A percentile compares a stretch with the other conserved stretches of the same genome.
Evolutionary conservation across 2,329 filamentous ascomycete genomes (phyloP).

Genomic region (Beauveria varroae): DNA sequence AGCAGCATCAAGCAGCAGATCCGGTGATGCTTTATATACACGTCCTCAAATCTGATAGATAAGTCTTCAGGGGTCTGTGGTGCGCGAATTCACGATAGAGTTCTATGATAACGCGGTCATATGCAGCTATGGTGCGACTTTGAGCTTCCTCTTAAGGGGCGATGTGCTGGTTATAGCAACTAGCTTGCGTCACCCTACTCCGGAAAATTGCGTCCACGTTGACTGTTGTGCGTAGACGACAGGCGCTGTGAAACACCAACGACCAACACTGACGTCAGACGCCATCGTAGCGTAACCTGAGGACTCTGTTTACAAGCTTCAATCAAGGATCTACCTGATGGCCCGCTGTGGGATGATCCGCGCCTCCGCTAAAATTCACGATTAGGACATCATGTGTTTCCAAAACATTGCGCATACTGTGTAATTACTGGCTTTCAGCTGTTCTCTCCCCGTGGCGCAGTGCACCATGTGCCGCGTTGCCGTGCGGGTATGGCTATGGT

Average conservation of each 20-base stretch:
- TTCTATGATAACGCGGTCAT: no score
- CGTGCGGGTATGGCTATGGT: neutral
- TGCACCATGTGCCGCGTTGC: conserved; percentile 4
- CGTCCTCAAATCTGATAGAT: neutral
- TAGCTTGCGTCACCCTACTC: neutral
- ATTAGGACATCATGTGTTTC: neutral
- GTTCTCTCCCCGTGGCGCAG: neutral
- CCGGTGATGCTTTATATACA: neutral
- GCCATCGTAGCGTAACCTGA: neutral
- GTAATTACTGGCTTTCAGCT: neutral
- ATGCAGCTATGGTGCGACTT: no score
- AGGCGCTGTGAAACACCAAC: neutral
- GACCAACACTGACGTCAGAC: neutral
- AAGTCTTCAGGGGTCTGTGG: no score
- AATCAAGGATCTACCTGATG: neutral
- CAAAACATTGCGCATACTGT: neutral
- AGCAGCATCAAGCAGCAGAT: no score
- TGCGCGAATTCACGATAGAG: no score
- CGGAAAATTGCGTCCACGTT: neutral
- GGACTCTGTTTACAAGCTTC: neutral
- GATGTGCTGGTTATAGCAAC: no score
- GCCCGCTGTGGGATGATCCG: neutral
- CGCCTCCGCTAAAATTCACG: neutral
- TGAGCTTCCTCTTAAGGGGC: no score
- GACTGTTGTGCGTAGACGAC: neutral